Percentiles rank a stretch among this genome's conserved stretches.
Evolutionary conservation across 352 stramenopile species (phyloP).

Genomic region (Achlya hypogyna): DNA sequence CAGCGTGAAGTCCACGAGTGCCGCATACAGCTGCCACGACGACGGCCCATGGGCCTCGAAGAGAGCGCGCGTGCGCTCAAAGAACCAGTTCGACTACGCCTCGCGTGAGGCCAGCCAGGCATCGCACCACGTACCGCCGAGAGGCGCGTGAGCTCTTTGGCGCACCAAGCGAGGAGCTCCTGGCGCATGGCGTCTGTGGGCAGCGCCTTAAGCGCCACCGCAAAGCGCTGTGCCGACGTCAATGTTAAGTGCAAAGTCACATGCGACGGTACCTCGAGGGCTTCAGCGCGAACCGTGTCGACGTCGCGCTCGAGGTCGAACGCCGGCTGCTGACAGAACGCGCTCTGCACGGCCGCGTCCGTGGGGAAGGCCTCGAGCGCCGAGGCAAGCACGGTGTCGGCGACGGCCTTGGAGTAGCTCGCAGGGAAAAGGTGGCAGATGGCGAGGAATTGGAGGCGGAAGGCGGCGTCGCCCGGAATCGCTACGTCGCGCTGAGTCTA

Average conservation of each 20-base stretch:
- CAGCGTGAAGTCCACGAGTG: slow-evolving; percentile 65
- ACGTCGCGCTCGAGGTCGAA: slow-evolving; percentile 12
- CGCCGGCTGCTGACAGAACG: slow-evolving; percentile 27
- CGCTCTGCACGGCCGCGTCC: slow-evolving; percentile 40
- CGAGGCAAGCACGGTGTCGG: slow-evolving; percentile 56
- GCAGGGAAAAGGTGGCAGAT: slow-evolving; percentile 68
- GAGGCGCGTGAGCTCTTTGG: slow-evolving; percentile 3
- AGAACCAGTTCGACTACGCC: slow-evolving; percentile 14
- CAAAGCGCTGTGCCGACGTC: not conserved
- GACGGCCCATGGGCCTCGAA: not conserved
- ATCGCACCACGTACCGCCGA: not conserved
- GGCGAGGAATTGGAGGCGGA: slow-evolving; percentile 65
- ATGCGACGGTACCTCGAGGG: slow-evolving; percentile 1
- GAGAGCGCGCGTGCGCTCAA: not conserved
- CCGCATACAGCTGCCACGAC: slow-evolving; percentile 27
- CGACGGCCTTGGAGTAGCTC: slow-evolving; percentile 48
- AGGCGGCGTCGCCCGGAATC: slow-evolving; percentile 50
- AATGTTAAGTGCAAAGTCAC: not conserved
- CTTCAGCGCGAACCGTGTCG: not conserved
- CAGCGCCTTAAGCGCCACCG: not conserved
- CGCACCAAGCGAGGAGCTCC: slow-evolving; percentile 9
- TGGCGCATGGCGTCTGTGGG: slow-evolving; percentile 4
- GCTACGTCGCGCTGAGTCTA: slow-evolving; percentile 11
- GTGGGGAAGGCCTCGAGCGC: slow-evolving; percentile 47
- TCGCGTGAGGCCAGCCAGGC: not conserved